Percentiles rank a stretch among this genome's conserved stretches.
phyloP scores from a whole-genome alignment of 2,329 filamentous ascomycete genomes.

The Cladosporium sp. region DNA sequence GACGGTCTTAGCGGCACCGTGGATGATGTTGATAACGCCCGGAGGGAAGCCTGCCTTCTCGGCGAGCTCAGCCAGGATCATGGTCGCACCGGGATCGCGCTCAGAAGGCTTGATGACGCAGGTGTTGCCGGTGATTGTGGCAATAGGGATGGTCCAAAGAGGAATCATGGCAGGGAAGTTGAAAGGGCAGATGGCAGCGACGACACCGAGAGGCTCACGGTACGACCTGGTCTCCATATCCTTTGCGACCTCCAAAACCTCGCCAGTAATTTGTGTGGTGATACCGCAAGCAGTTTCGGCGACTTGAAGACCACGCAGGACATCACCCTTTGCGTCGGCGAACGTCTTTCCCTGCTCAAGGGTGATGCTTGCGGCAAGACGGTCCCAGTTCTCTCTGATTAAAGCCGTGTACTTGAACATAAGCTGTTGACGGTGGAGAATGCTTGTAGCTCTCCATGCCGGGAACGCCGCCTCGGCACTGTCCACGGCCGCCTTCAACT shows the following conservation, averaged over 20 bases:
- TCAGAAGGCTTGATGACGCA: constrained; percentile 83
- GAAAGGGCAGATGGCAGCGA: constrained; percentile 82
- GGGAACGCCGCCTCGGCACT: constrained; percentile 74
- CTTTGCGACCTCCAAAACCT: constrained; percentile 79
- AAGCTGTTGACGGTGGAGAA: constrained; percentile 73
- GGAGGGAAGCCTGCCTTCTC: constrained; percentile 77
- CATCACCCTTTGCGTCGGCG: constrained; percentile 76
- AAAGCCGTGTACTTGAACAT: constrained; percentile 82
- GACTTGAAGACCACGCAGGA: constrained; percentile 76
- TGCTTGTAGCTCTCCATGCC: constrained; percentile 66
- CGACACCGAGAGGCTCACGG: constrained; percentile 74
- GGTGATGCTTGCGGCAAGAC: constrained; percentile 78
- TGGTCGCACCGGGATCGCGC: constrained; percentile 75
- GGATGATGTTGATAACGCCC: constrained; percentile 78
- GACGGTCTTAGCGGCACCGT: constrained; percentile 75
- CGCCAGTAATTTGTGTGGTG: constrained; percentile 75
- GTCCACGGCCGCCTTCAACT: constrained; percentile 70
- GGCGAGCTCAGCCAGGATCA: constrained; percentile 78
- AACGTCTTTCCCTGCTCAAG: constrained; percentile 88
- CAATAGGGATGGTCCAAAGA: constrained; percentile 84
- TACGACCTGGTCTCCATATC: constrained; percentile 87
- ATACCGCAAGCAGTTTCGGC: constrained; percentile 78
- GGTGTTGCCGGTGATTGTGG: constrained; percentile 78
- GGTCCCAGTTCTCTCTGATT: constrained; percentile 80
- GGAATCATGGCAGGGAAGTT: constrained; percentile 94